Conservation (phyloP, 306 rosid genomes). For the Aeschynomene evenia region DNA sequence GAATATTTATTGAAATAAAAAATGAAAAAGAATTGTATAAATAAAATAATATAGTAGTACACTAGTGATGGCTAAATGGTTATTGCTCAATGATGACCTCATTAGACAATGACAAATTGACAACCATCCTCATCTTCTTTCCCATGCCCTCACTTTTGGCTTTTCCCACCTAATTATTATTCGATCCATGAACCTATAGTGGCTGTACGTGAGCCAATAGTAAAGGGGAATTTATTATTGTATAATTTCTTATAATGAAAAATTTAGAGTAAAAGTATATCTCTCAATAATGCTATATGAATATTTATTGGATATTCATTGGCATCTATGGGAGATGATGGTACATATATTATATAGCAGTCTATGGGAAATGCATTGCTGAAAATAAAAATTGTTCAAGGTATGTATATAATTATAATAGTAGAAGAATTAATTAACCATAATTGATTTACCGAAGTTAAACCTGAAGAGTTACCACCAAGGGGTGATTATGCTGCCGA, state of each 20-base stretch:
- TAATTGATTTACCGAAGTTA: neutral
- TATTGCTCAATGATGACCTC: slow-evolving; percentile 4
- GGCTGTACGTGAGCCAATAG: neutral
- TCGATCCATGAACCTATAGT: slow-evolving; percentile 18
- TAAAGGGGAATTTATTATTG: too few species aligned
- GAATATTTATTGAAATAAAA: too few species aligned
- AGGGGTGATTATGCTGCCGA: neutral
- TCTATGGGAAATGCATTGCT: neutral
- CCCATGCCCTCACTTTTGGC: neutral
- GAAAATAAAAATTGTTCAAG: neutral
- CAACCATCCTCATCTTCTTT: slow-evolving; percentile 26
- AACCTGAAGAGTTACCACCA: neutral
- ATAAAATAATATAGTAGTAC: too few species aligned
- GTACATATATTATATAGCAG: neutral
- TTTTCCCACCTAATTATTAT: slow-evolving; percentile 8
- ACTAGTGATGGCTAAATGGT: slow-evolving; percentile 6
- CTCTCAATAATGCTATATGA: too few species aligned
- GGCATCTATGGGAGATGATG: too few species aligned
- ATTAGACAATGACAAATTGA: slow-evolving; percentile 36
- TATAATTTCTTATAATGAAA: too few species aligned
- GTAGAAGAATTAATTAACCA: neutral
- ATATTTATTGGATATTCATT: too few species aligned
- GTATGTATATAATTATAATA: too few species aligned
- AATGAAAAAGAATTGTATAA: too few species aligned
- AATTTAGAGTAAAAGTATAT: too few species aligned